Evolutionary conservation across 805 yeast genomes (phyloP), one percentile per base, ranked within the genome.

Genomic region (Naumovozyma baii): DNA sequence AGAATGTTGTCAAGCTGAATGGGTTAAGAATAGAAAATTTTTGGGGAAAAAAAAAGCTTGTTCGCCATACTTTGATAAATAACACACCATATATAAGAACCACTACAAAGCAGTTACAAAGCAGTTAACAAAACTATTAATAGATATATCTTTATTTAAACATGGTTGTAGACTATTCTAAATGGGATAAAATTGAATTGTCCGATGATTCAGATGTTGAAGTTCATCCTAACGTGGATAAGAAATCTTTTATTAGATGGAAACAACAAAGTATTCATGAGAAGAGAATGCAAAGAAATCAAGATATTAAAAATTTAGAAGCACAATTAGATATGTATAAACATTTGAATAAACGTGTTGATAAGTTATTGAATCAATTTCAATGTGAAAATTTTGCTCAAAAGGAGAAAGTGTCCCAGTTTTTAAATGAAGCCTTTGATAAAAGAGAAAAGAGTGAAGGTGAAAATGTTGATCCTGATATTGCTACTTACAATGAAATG

Each of bases 171-270:
- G 98, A 92, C 61, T 92, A 92, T 64, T 86, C 96, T 9, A 92
- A 90, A 59, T 92, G 98, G 97, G 99, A 92, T 63, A 85, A 86
- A 59, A 76, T 92, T 43, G 98, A 92, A 61, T 67, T 92, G 31
- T 85, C 96, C 16, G 99, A 92, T 59, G 99, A 92, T 62, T 86
- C 96, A 7, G 98, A 92, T 54, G 69, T 92, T 36, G 98, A 92
- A 55, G 97, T 90, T 13, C 99, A 92, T 59, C 99, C 97, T 43
- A 92, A 92, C 57, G 98, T 92, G 25, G 99, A 92, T 61, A 92
- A 92, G 59, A 68, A 67, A 31, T 88, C 97, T 1, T 90, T 92
- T 50, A 85, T 92, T 52, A 76, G 78, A 43, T 90, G 97, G 98
- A 90, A 86, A 58, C 99, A 92, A 64, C 82, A 95, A 54, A 95